Evolutionary conservation across 805 yeast genomes (phyloP), one percentile per base, ranked within the genome.

Genomic region (Maudiozyma saulgeensis): DNA sequence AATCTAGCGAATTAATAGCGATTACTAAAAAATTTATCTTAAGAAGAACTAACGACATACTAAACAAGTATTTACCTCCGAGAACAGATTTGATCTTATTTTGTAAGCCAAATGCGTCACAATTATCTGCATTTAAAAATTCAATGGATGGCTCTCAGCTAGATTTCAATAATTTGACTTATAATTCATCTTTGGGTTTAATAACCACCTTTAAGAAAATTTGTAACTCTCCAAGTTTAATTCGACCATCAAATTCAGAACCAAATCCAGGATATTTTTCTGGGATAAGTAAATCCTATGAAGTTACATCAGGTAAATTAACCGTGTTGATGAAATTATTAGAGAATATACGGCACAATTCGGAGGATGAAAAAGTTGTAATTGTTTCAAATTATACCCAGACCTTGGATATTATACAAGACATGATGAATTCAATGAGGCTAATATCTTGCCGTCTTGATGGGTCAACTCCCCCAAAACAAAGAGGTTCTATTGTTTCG

Each of bases 301-400:
- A 26, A 13, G 47, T 59, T 13, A 68, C 67, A 41, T 62, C 76
- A 51, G 95, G 96, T 2, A 91, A 91, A 61, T 68, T 89, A 25
- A 68, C 70, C 41, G 71, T 84, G 0, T 66, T 91, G 6, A 72
- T 80, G 34, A 74, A 77, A 2, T 62, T 90, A 9, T 54, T 93
- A 4, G 62, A 70, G 1, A 76, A 76, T 42, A 72, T 87, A 2
- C 62, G 64, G 26, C 51, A 57, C 2, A 55, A 59, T 3, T 64
- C 74, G 0, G 49, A 56, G 23, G 68, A 73, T 6, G 97, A 91
- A 59, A 91, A 90, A 61, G 79, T 84, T 2, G 96, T 91, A 1
- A 66, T 91, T 25, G 85, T 90, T 0, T 89, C 96, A 0, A 88
- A 91, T 53, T 90, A 81, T 53, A 91, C 97, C 0, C 84, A 86